Percentiles rank a stretch among this genome's conserved stretches.
Conservation (phyloP, 1,139 yeast species). For the Scheffersomyces quercinus region DNA sequence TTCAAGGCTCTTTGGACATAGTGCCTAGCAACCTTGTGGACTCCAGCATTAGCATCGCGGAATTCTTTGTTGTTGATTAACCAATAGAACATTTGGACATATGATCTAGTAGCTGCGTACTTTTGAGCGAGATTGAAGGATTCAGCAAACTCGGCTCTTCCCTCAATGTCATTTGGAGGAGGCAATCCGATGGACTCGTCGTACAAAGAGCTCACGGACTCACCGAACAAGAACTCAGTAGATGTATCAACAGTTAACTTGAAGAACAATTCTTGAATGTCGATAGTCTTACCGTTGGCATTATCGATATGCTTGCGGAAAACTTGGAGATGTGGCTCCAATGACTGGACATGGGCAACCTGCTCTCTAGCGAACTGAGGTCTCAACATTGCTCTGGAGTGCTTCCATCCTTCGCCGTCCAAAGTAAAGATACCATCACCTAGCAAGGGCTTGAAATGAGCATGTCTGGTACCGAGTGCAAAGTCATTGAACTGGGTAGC, state of each 20-base stretch:
- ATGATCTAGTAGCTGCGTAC: slow-evolving; percentile 37
- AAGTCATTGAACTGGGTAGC: slow-evolving; percentile 28
- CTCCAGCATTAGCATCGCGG: slow-evolving; percentile 25
- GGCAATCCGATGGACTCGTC: slow-evolving; percentile 24
- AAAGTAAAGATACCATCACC: slow-evolving; percentile 30
- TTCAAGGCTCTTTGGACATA: slow-evolving; percentile 22
- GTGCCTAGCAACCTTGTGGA: slow-evolving; percentile 35
- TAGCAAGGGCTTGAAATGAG: slow-evolving; percentile 20
- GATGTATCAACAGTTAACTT: slow-evolving; percentile 57
- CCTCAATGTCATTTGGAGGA: slow-evolving; percentile 20
- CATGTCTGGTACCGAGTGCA: slow-evolving; percentile 25
- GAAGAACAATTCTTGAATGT: slow-evolving; percentile 51
- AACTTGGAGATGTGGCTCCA: slow-evolving; percentile 24
- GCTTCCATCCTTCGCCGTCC: slow-evolving; percentile 29
- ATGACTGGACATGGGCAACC: slow-evolving; percentile 25
- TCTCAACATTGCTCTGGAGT: slow-evolving; percentile 27
- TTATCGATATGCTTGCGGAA: slow-evolving; percentile 17
- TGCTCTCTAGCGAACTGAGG: slow-evolving; percentile 31
- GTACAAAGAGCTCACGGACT: slow-evolving; percentile 44
- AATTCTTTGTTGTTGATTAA: slow-evolving; percentile 34
- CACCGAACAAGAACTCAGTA: slow-evolving; percentile 61
- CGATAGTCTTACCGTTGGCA: slow-evolving; percentile 26
- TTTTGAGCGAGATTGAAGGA: slow-evolving; percentile 45
- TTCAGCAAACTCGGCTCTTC: slow-evolving; percentile 39
- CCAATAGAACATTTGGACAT: slow-evolving; percentile 36